phyloP scores from a whole-genome alignment of 164 flowering plant species.

The Amborella trichopoda region DNA sequence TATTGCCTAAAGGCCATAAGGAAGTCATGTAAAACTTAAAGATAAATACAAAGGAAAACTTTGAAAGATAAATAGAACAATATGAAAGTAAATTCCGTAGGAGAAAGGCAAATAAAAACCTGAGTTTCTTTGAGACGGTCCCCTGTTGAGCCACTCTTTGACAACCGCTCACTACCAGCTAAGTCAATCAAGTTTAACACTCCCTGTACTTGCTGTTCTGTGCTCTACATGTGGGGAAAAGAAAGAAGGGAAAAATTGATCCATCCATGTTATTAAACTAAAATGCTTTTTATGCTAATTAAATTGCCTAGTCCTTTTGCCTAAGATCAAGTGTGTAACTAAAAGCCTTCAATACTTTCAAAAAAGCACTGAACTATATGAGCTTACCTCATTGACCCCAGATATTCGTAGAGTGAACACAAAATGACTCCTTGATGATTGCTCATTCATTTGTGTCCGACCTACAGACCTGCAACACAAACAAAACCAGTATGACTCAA shows the following conservation, averaged over 20 bases:
- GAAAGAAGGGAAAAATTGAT: background rate
- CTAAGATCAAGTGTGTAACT: too few species aligned
- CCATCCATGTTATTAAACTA: too few species aligned
- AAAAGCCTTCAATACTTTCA: too few species aligned
- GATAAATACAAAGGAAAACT: background rate
- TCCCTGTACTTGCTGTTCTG: conserved; percentile 94
- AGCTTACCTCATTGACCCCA: conserved; percentile 74
- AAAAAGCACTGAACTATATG: too few species aligned
- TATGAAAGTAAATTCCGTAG: background rate
- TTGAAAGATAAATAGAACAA: too few species aligned
- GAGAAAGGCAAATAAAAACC: conserved; percentile 19
- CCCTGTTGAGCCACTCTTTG: conserved; percentile 93
- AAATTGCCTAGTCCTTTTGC: too few species aligned
- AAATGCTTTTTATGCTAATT: too few species aligned
- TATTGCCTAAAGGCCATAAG: conserved; percentile 49
- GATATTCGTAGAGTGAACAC: conserved; percentile 80
- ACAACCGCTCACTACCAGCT: conserved; percentile 99
- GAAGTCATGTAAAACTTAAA: too few species aligned
- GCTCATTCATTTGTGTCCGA: conserved; percentile 92
- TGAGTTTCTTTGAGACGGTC: conserved; percentile 90
- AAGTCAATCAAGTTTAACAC: conserved; percentile 89
- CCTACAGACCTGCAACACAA: conserved; percentile 63
- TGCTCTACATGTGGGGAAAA: conserved; percentile 34
- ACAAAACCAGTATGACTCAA: background rate
- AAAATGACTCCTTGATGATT: conserved; percentile 94